These are phyloP conservation scores for Rhodotorula toruloides DNA, from an alignment of 768 basidiomycete species.

Conservation along the genomic window DNA sequence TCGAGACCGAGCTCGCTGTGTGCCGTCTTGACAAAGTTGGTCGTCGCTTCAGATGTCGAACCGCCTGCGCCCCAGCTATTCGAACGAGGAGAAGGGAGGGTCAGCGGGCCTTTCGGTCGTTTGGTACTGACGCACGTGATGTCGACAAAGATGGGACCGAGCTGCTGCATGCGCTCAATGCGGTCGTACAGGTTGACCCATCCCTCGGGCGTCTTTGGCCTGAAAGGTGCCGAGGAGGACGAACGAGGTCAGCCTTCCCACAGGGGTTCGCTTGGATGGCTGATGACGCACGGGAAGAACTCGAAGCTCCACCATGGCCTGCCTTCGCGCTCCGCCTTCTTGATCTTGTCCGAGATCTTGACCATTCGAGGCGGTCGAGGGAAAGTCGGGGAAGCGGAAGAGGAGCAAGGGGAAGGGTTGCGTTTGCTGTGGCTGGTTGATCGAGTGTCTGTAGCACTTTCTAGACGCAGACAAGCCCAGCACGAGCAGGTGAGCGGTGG, in stretches of 20 bases:
- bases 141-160: slow-evolving; percentile 96
- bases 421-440: no score
- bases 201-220: slow-evolving; percentile 54
- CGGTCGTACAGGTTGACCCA: slow-evolving; percentile 95
- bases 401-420: no score
- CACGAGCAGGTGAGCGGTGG: no score
- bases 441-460: no score
- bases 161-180: slow-evolving; percentile 91
- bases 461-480: no score
- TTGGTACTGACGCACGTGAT: slow-evolving; percentile 69
- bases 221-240: background rate
- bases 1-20: slow-evolving; percentile 72
- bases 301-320: slow-evolving; percentile 98
- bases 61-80: slow-evolving; percentile 98
- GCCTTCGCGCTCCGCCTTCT: slow-evolving; percentile 74
- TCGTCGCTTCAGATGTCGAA: slow-evolving; percentile 75
- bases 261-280: slow-evolving; percentile 17
- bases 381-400: no score
- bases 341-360: slow-evolving; percentile 85
- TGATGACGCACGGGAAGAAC: slow-evolving; percentile 84
- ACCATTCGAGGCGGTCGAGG: background rate
- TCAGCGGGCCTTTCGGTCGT: background rate
- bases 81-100: slow-evolving; percentile 10
- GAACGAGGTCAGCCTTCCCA: no score
- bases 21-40: slow-evolving; percentile 81